Conservation (phyloP, 495 filamentous ascomycete species). For the Jackrogersella multiformis region DNA sequence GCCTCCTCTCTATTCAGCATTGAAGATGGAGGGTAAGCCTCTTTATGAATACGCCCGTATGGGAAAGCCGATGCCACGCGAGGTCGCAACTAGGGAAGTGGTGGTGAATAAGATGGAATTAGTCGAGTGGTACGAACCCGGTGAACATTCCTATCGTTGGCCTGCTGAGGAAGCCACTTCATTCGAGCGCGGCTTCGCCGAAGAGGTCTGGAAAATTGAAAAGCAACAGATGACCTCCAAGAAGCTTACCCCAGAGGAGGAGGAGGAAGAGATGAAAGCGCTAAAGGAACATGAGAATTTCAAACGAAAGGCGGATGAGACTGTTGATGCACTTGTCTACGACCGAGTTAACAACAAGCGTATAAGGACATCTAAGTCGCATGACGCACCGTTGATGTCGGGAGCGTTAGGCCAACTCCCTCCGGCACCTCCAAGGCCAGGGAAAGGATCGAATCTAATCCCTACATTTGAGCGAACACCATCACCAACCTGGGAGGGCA, state of each 20-base stretch:
- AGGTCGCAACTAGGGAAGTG: conserved; percentile 83
- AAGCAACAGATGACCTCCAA: conserved; percentile 53
- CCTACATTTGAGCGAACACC: conserved; percentile 47
- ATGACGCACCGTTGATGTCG: conserved; percentile 59
- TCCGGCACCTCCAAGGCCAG: conserved; percentile 44
- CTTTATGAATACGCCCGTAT: conserved; percentile 95
- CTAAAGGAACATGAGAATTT: conserved; percentile 55
- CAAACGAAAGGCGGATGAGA: conserved; percentile 59
- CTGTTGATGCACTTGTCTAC: conserved; percentile 54
- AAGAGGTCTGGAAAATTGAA: conserved; percentile 69
- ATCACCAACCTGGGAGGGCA: conserved; percentile 54
- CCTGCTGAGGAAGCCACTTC: conserved; percentile 76
- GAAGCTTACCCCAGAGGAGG: conserved; percentile 55
- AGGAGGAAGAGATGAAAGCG: conserved; percentile 58
- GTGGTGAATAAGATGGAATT: conserved; percentile 79
- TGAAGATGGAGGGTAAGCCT: conserved; percentile 88
- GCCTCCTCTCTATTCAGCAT: conserved; percentile 90
- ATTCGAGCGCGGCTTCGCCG: conserved; percentile 75
- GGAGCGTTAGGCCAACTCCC: conserved; percentile 56
- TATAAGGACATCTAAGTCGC: conserved; percentile 33
- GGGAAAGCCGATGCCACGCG: conserved; percentile 81
- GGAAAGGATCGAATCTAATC: conserved; percentile 49
- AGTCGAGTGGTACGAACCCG: conserved; percentile 87
- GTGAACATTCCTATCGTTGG: conserved; percentile 75
- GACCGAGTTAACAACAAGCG: conserved; percentile 52